Conservation (phyloP, 176 grass and related monocot species). For the Pharus latifolius region DNA sequence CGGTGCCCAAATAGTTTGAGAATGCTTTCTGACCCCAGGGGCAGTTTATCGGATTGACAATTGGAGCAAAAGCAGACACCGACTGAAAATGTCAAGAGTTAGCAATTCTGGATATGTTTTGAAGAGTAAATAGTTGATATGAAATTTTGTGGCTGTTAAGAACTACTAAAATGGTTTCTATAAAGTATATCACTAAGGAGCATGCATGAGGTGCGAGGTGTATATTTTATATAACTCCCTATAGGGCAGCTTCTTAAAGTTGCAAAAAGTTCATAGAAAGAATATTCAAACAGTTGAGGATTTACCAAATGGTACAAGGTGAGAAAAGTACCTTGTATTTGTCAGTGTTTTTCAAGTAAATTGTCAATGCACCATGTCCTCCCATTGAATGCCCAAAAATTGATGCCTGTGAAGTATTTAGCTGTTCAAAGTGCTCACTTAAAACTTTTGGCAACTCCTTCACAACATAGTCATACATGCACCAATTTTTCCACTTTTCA, state of each 20-base stretch:
- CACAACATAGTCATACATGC: conserved; percentile 90
- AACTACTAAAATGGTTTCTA: background rate
- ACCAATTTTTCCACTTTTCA: conserved; percentile 96
- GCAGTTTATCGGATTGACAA: conserved; percentile 81
- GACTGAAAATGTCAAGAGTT: conserved; percentile 40
- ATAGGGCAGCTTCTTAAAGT: background rate
- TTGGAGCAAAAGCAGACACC: conserved; percentile 78
- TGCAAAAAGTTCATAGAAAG: background rate
- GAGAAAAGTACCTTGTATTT: conserved; percentile 78
- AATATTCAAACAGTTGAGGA: background rate
- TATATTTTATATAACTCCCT: no score
- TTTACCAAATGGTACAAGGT: background rate
- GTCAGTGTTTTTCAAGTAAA: conserved; percentile 87
- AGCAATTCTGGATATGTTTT: no score
- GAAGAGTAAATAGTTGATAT: background rate
- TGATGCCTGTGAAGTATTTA: conserved; percentile 60
- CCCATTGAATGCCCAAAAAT: conserved; percentile 99
- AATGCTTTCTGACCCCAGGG: conserved; percentile 96
- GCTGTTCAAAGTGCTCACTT: conserved; percentile 65
- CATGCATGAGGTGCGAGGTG: no score
- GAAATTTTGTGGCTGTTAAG: background rate
- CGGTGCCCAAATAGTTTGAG: conserved; percentile 80
- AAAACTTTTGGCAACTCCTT: conserved; percentile 87
- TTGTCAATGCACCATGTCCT: conserved; percentile 78
- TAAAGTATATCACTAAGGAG: background rate